Conservation (phyloP, 1,284 basidiomycete genomes). For the Cystobasidium slooffiae region DNA sequence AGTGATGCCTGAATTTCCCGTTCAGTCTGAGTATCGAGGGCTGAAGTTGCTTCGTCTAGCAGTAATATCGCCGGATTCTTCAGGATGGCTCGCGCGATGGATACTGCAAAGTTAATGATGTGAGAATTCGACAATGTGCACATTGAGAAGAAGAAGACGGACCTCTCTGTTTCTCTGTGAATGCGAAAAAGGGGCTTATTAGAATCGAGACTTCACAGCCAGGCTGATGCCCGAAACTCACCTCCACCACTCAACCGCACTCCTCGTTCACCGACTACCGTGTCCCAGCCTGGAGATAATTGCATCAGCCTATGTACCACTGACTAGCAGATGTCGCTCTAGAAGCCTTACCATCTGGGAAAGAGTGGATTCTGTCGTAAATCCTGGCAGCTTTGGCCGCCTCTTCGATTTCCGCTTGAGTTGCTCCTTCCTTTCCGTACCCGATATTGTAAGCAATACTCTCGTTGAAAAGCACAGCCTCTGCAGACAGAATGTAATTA, state of each 20-base stretch:
- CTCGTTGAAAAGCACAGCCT: slow-evolving; percentile 80
- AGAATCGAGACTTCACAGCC: neutral
- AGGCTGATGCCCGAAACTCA: slow-evolving; percentile 46
- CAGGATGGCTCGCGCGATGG: slow-evolving; percentile 80
- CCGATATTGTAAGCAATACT: slow-evolving; percentile 55
- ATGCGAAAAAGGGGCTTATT: neutral
- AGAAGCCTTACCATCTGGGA: slow-evolving; percentile 68
- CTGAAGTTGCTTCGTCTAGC: slow-evolving; percentile 63
- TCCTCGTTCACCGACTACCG: slow-evolving; percentile 78
- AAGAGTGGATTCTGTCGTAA: slow-evolving; percentile 74
- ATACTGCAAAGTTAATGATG: slow-evolving; percentile 80
- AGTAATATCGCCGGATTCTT: slow-evolving; percentile 84
- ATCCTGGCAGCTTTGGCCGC: slow-evolving; percentile 78
- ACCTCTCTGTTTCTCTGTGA: slow-evolving; percentile 42
- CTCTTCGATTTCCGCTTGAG: slow-evolving; percentile 69
- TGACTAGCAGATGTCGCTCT: slow-evolving; percentile 58
- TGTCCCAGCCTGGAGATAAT: slow-evolving; percentile 66
- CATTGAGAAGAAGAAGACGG: neutral
- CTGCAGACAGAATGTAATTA: slow-evolving; percentile 51
- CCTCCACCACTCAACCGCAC: slow-evolving; percentile 65
- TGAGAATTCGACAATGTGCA: slow-evolving; percentile 59
- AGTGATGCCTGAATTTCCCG: slow-evolving; percentile 81
- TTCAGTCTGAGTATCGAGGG: slow-evolving; percentile 80
- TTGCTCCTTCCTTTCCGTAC: slow-evolving; percentile 56
- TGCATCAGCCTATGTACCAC: slow-evolving; percentile 66